Base-by-base conservation (phyloP, 208 protist genomes). In the Crithidia fasciculata region DNA sequence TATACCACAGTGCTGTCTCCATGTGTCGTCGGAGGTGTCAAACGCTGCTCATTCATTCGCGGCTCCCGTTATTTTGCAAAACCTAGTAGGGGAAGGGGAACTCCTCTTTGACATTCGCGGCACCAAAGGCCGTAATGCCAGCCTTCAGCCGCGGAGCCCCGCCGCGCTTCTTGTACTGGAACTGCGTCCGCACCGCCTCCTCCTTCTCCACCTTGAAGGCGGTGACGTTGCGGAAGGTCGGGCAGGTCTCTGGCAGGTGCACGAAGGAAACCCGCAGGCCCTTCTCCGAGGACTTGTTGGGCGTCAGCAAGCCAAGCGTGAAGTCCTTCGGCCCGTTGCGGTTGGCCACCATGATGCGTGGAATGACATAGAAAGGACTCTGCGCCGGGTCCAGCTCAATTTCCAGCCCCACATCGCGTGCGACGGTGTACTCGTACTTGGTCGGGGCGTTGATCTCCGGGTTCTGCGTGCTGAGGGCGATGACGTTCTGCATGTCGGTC, bases 331-430 rank as follows among this genome's bases (percentile, higher is more conserved):
- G 72, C 3, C 69, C 69, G 50, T 18, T 16, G 7, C 40, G 56
- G 69, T 79, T 83, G 55, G 69, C 69, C 49, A 62, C 69, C 73
- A 80, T 84, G 43, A 79, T 71, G 40, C 74, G 74, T 7, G 74
- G 73, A 28, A 89, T 75, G 19, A 92, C 70, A 76, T 84, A 89
- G 78, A 86, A 89, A 16, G 87, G 87, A 8, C 43, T 64, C 12
- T 80, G 62, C 37, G 66, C 65, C 9, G 87, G 82, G 54, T 84
- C 76, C 43, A 92, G 85, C n/a, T 74, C 74, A 36, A 85, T 73
- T 58, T 71, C 68, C 70, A 92, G 71, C 15, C 73, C 78, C 47
- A 92, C 77, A 37, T 87, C 84, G 2, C 87, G 83, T 8, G 70
- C 78, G 12, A 83, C 36, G 18, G 81, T 56, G 72, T 83, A 92